phyloP scores from a whole-genome alignment of 805 yeast species.

The Metschnikowia reukaufii region DNA sequence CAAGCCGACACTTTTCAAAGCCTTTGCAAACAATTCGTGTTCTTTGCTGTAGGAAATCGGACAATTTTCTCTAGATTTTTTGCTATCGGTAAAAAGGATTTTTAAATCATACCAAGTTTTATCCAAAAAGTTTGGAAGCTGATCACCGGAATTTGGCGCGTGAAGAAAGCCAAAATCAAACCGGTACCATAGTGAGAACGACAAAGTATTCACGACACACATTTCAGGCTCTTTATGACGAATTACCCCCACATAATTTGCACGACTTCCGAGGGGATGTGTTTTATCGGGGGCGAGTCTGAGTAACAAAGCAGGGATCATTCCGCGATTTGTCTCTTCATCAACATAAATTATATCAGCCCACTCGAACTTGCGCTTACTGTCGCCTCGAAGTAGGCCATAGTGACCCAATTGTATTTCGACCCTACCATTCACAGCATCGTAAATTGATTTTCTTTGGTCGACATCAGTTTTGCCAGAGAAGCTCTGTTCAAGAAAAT shows the following conservation, averaged over 20 bases:
- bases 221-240: neutral
- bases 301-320: neutral
- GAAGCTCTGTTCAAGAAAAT: neutral
- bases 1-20: neutral
- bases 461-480: neutral
- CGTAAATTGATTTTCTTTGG: neutral
- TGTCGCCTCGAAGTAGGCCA: neutral
- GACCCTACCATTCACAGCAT: neutral
- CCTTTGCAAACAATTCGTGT: neutral
- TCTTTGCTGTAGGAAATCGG: neutral
- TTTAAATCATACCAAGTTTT: neutral
- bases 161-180: neutral
- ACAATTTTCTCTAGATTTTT: neutral
- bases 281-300: neutral
- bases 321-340: neutral
- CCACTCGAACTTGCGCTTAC: neutral
- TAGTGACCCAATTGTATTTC: neutral
- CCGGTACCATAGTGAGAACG: neutral
- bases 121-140: neutral
- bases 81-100: neutral
- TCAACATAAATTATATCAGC: neutral
- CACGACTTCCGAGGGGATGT: neutral
- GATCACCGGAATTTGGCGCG: neutral
- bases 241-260: neutral
- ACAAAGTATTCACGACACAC: neutral